Percentiles rank a stretch among this genome's conserved stretches.
Evolutionary conservation across 2,329 filamentous ascomycete genomes (phyloP).

Genomic region (Lasiodiplodia sp.): DNA sequence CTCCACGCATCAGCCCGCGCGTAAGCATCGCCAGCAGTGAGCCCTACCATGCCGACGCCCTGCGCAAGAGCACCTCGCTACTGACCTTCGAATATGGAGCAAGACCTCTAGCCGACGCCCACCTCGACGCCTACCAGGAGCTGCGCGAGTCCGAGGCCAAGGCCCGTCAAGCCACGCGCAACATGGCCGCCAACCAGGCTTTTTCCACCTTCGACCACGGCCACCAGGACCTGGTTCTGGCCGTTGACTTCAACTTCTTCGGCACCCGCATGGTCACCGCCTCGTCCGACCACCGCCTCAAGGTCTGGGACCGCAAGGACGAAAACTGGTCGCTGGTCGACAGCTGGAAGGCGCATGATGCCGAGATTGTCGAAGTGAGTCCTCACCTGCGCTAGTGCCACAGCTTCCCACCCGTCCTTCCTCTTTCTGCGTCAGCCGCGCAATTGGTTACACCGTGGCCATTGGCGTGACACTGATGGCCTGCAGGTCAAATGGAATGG

Average conservation of each 20-base stretch:
- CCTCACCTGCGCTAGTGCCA: not conserved
- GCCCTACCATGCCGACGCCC: constrained; percentile 8
- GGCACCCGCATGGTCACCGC: constrained; percentile 91
- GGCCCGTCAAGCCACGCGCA: constrained; percentile 41
- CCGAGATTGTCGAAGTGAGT: constrained; percentile 84
- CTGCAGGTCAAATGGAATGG: constrained; percentile 89
- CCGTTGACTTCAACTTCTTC: constrained; percentile 89
- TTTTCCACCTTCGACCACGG: constrained; percentile 72
- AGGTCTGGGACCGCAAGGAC: constrained; percentile 85
- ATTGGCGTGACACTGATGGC: constrained; percentile 2
- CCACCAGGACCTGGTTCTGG: constrained; percentile 81
- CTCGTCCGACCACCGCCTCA: constrained; percentile 90
- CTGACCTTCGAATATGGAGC: constrained; percentile 29
- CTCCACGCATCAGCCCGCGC: constrained; percentile 8
- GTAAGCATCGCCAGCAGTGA: constrained; percentile 17
- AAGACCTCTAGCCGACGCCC: constrained; percentile 15
- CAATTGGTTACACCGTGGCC: constrained; percentile 19
- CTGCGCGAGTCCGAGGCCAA: constrained; percentile 28
- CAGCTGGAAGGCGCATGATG: constrained; percentile 88
- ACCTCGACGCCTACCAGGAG: constrained; percentile 20
- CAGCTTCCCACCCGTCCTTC: not conserved
- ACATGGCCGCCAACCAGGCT: constrained; percentile 46
- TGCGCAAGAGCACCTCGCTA: constrained; percentile 24
- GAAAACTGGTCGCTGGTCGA: constrained; percentile 82
- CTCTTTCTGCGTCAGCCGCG: constrained; percentile 32